Evolutionary conservation across 2,329 filamentous ascomycete species (phyloP), one percentile per base, ranked within the genome.

Genomic region (Hymenoscyphus fructigenus): DNA sequence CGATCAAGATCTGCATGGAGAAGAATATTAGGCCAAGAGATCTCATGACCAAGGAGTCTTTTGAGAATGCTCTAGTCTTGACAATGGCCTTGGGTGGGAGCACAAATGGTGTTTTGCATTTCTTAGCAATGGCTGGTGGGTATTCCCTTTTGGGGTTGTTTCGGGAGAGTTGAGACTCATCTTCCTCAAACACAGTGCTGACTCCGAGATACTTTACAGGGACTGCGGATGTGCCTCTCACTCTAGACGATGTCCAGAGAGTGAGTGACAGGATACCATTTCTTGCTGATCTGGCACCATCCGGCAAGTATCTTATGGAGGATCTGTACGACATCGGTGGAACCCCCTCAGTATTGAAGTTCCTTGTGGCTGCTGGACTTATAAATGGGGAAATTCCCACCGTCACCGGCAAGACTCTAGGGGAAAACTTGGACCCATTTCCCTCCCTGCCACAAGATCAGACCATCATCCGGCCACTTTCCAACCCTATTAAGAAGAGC

Each of bases 261-360:
- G 87, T 91, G 41, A 87, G 84, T 71, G 80, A 91, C 75, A 89
- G 88, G 71, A 87, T 91, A 20, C 89, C 89, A 0, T 91, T 91
- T 75, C 85, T 91, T 63, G 89, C 89, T 1, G 85, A 91, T 72
- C 81, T 91, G 7, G 86, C 88, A 0, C 94, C 94, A 0, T 90
- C 86, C 41, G 94, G 94, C 9, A 88, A 89, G 69, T 93, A 93
- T 79, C 88, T 91, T 76, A 95, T 96, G 88, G 91, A 91, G 63
- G 93, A 97, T 74, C 85, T 97, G 3, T 95, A 92, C 80, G 84
- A 91, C 34, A 88, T 96, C 59, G 93, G 93, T 66, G 93, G 93
- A 67, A 92, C 93, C 23, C 92, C 92, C 0, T 88, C 91, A 0
- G 91, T 97, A 1, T 87, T 96, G 76, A 96, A 96, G 78, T 82